Evolutionary conservation across 768 basidiomycete genomes (phyloP), one percentile per base, ranked within the genome.

Genomic region (Macrolepiota fuliginosa): DNA sequence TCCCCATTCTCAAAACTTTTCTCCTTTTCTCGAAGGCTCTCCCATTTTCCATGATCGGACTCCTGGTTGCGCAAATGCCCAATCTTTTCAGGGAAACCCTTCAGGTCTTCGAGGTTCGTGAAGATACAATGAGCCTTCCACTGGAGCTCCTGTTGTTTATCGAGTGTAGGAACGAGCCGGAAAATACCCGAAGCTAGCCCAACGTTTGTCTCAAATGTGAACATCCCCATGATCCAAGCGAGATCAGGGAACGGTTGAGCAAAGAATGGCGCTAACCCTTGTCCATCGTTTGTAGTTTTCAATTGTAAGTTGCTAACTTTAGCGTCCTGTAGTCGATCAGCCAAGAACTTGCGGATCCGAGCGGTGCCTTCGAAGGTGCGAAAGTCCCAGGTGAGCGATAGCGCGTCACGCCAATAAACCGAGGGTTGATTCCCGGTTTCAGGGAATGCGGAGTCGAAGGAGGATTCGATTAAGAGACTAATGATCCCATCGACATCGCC

Each of bases 41-140:
- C 70, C 85, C 85, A 87, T 61, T 75, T 70, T 40, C 83, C 83
- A 69, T 83, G 81, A 64, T 79, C 77, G 2, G 79, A 74, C 17
- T 69, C 52, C 1, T 54, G 64, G 58, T 76, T 70, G 22, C 85
- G 74, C 11, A 77, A 68, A 6, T 73, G 58, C 0, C 83, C 84
- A 56, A 72, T 59, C 57, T 73, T 73, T 63, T 83, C 81, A 0
- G 80, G 79, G 67, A 71, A 69, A 1, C 69, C 77, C 53, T 80
- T 77, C 65, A 87, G 73, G 7, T 75, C 76, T 36, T 79, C 77
- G 4, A 88, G 75, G 47, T 79, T 76, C 2, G 86, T 86, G 65
- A 80, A 80, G 10, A 85, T 54, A 22, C 74, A 76, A 70, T 83
- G 80, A 0, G 81, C 83, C 64, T 77, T 81, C 87, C 85, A 87